phyloP scores from a whole-genome alignment of 257 asterid species.

The Phtheirospermum japonicum region DNA sequence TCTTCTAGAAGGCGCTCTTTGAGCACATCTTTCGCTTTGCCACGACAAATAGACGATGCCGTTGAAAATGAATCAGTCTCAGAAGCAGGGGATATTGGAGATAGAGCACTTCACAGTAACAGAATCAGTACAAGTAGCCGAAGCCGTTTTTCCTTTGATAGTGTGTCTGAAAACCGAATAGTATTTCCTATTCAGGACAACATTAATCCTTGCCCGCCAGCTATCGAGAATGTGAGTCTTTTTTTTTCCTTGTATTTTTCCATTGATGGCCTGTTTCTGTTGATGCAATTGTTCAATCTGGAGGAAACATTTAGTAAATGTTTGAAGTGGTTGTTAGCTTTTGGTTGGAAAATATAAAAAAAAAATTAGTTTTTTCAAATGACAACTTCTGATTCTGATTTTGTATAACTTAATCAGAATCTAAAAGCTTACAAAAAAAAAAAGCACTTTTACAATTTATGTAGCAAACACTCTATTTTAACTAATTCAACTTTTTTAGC shows the following conservation, averaged over 20 bases:
- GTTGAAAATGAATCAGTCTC: conserved; percentile 59
- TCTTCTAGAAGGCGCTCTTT: conserved; percentile 56
- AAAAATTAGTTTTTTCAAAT: no score
- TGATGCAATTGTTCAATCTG: conserved; percentile 37
- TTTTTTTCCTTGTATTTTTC: no score
- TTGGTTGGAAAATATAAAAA: no score
- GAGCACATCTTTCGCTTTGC: conserved; percentile 30
- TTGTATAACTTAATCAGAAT: no score
- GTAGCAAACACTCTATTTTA: no score
- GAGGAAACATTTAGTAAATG: no score
- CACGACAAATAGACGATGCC: conserved; percentile 37
- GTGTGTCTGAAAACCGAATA: conserved; percentile 35
- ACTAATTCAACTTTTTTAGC: background rate
- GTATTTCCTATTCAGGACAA: conserved; percentile 51
- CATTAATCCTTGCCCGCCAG: background rate
- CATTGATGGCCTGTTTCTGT: conserved; percentile 27
- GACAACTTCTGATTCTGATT: background rate
- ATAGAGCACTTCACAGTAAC: conserved; percentile 59
- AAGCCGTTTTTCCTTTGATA: conserved; percentile 42
- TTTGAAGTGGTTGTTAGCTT: conserved; percentile 48
- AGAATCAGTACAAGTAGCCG: conserved; percentile 52
- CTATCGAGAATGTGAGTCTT: conserved; percentile 14
- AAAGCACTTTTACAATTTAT: no score
- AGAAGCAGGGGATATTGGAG: conserved; percentile 96
- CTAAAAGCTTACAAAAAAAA: no score